These are phyloP conservation scores for Taphrina pruni DNA, from an alignment of 1,139 yeast species.

Conservation along the genomic window DNA sequence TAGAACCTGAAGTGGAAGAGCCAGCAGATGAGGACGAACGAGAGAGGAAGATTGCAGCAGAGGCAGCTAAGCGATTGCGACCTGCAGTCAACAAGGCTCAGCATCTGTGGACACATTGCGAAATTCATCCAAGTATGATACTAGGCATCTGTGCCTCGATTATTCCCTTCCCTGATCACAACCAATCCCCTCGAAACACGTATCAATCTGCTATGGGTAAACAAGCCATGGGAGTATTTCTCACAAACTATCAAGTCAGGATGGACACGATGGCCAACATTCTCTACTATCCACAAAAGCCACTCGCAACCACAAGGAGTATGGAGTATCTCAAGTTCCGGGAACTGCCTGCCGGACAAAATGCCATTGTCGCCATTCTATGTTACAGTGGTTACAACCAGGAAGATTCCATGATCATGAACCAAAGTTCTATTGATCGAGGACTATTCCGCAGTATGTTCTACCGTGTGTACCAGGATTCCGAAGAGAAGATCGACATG, in stretches of 20 bases:
- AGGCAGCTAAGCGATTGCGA: conserved; percentile 87
- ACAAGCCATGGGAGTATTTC: conserved; percentile 99
- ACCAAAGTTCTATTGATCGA: conserved; percentile 94
- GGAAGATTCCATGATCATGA: conserved; percentile 99
- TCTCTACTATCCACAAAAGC: conserved; percentile 96
- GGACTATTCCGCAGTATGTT: conserved; percentile 94
- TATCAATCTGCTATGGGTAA: conserved; percentile 99
- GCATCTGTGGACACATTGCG: conserved; percentile 97
- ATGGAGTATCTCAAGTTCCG: conserved; percentile 97
- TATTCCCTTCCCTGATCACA: conserved; percentile 99
- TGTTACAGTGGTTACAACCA: conserved; percentile 99
- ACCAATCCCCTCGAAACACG: conserved; percentile 98
- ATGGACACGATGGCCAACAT: conserved; percentile 99
- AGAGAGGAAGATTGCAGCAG: conserved; percentile 56
- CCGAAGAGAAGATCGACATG: conserved; percentile 98
- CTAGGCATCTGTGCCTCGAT: conserved; percentile 98
- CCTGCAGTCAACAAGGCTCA: conserved; percentile 66
- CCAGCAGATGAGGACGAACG: conserved; percentile 52
- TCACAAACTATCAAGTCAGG: conserved; percentile 92
- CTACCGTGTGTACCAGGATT: conserved; percentile 97
- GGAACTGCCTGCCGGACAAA: conserved; percentile 99
- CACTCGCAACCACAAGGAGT: conserved; percentile 98
- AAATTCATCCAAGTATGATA: conserved; percentile 98
- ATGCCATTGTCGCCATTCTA: conserved; percentile 96
- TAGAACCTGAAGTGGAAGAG: conserved; percentile 48